A percentile compares a stretch with the other conserved stretches of the same genome.
phyloP scores from a whole-genome alignment of 176 grass and related monocot species.

The Paspalum notatum region DNA sequence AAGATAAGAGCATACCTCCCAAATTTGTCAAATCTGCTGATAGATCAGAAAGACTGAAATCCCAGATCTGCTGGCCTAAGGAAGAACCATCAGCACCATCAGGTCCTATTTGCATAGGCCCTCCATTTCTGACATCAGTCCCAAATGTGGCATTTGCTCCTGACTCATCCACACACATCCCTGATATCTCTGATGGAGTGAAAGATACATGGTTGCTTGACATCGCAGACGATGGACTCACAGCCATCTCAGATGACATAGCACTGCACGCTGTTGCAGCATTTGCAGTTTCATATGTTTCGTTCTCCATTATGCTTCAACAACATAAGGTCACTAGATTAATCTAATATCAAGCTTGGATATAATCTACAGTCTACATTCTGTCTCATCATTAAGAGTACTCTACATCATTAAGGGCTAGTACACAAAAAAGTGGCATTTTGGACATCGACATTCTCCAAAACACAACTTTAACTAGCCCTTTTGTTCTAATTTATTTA shows the following conservation, averaged over 20 bases:
- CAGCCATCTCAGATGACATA: constrained; percentile 69
- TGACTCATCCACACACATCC: constrained; percentile 67
- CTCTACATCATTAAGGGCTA: no score
- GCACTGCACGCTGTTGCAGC: constrained; percentile 36
- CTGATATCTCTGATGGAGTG: constrained; percentile 74
- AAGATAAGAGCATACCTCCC: constrained; percentile 64
- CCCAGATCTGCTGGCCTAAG: constrained; percentile 69
- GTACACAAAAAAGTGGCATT: no score
- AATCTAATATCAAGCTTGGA: not conserved
- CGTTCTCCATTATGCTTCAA: constrained; percentile 69
- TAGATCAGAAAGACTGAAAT: constrained; percentile 84
- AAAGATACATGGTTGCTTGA: constrained; percentile 85
- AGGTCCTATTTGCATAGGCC: constrained; percentile 58
- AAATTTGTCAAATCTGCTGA: constrained; percentile 83
- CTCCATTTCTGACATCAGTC: constrained; percentile 46
- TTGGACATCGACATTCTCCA: no score
- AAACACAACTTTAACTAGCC: no score
- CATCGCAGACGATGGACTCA: constrained; percentile 78
- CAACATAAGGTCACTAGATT: constrained; percentile 10
- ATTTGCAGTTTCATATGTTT: constrained; percentile 34
- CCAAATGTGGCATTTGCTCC: constrained; percentile 53
- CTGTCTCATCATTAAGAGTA: not conserved
- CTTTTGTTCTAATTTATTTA: no score
- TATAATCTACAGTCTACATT: not conserved
- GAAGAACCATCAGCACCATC: constrained; percentile 64